Percentiles rank a stretch among this genome's conserved stretches.
Conservation (phyloP, 176 grass and related monocot genomes). For the Saccharum officinarum region DNA sequence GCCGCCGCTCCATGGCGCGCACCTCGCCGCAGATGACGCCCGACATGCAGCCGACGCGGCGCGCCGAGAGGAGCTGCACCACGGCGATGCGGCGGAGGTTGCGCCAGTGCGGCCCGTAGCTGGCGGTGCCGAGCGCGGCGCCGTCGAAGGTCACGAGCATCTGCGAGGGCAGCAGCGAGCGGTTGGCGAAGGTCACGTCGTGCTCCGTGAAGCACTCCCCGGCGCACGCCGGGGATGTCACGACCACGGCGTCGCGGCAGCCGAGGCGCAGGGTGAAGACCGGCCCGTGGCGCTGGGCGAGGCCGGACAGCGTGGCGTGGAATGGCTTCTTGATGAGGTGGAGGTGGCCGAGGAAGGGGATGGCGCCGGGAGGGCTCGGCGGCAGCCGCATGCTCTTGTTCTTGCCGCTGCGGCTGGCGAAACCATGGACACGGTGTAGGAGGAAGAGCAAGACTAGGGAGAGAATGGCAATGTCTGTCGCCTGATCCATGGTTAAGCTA, state of each 20-base stretch:
- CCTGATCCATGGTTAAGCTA: neutral
- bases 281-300: constrained; percentile 41
- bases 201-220: constrained; percentile 55
- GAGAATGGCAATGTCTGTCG: neutral
- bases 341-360: constrained; percentile 51
- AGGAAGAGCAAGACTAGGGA: constrained; percentile 17
- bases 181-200: constrained; percentile 61
- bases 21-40: constrained; percentile 7
- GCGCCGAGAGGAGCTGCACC: constrained; percentile 42
- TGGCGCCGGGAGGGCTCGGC: constrained; percentile 24
- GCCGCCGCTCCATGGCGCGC: constrained; percentile 18
- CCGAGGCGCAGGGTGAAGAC: constrained; percentile 45
- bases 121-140: constrained; percentile 34
- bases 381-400: constrained; percentile 5
- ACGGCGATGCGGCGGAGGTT: constrained; percentile 53
- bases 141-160: constrained; percentile 32
- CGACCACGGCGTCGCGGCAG: constrained; percentile 40
- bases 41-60: constrained; percentile 14
- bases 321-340: constrained; percentile 53
- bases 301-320: constrained; percentile 28
- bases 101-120: constrained; percentile 52
- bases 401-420: neutral
- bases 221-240: constrained; percentile 30
- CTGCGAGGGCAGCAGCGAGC: constrained; percentile 33
- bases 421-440: neutral